A percentile compares a stretch with the other conserved stretches of the same genome.
phyloP scores from a whole-genome alignment of 495 filamentous ascomycete genomes.

The Halenospora varia region DNA sequence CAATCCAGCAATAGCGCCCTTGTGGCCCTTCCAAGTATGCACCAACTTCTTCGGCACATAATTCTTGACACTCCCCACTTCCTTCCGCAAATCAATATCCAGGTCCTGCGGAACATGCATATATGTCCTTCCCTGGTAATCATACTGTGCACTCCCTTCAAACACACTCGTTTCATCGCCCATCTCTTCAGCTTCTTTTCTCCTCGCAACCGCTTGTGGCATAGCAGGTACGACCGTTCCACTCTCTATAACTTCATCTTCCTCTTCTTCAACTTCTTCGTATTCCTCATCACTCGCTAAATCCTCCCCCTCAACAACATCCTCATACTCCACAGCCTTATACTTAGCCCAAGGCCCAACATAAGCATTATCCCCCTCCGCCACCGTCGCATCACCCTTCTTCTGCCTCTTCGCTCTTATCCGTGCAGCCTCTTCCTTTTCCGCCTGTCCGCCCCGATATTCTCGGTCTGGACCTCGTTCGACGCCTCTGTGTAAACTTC shows the following conservation, averaged over 20 bases:
- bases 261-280: slow-evolving; percentile 58
- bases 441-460: slow-evolving; percentile 33
- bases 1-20: slow-evolving; percentile 78
- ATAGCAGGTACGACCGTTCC: slow-evolving; percentile 48
- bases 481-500: slow-evolving; percentile 72
- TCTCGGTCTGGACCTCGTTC: slow-evolving; percentile 48
- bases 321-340: slow-evolving; percentile 58
- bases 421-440: slow-evolving; percentile 64
- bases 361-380: slow-evolving; percentile 83
- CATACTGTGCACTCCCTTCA: slow-evolving; percentile 74
- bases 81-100: slow-evolving; percentile 82
- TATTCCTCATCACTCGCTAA: slow-evolving; percentile 77
- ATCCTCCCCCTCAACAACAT: slow-evolving; percentile 42
- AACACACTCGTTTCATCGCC: slow-evolving; percentile 82
- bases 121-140: slow-evolving; percentile 89
- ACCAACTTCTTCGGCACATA: slow-evolving; percentile 91
- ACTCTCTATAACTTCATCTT: slow-evolving; percentile 48
- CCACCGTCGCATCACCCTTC: slow-evolving; percentile 77
- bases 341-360: slow-evolving; percentile 94
- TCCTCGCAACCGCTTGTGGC: slow-evolving; percentile 50
- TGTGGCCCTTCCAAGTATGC: slow-evolving; percentile 85
- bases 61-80: slow-evolving; percentile 73
- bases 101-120: slow-evolving; percentile 97
- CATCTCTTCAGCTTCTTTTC: slow-evolving; percentile 55
- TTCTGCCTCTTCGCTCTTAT: slow-evolving; percentile 68